Evolutionary conservation across 768 basidiomycete genomes (phyloP).

Genomic region (Sarcodon sp.): DNA sequence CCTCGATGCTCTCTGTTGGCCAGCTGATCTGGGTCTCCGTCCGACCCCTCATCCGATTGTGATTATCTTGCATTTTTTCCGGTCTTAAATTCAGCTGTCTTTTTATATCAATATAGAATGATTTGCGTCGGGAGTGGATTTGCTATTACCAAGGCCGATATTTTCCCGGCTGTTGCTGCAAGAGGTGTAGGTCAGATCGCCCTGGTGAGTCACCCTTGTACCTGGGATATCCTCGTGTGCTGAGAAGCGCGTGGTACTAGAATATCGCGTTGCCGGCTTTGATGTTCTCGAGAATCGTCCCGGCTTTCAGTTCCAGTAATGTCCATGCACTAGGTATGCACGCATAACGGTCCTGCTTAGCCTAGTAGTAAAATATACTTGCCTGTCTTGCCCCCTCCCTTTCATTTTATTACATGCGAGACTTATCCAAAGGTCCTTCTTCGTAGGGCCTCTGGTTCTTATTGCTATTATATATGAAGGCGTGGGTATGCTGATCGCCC

Average conservation of each 20-base stretch:
- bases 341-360: neutral
- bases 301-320: constrained; percentile 48
- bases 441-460: constrained; percentile 46
- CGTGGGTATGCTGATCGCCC: constrained; percentile 41
- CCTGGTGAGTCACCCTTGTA: constrained; percentile 22
- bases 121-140: constrained; percentile 44
- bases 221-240: neutral
- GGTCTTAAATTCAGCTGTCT: neutral
- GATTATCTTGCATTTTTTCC: constrained; percentile 10
- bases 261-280: constrained; percentile 53
- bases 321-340: constrained; percentile 36
- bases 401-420: neutral
- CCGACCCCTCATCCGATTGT: constrained; percentile 49
- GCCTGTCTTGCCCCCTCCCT: no score
- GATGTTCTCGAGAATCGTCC: constrained; percentile 62
- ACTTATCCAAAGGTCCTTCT: neutral
- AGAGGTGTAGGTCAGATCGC: constrained; percentile 47
- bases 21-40: constrained; percentile 51
- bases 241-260: constrained; percentile 4
- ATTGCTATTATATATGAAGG: constrained; percentile 47
- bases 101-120: constrained; percentile 21
- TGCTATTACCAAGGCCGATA: constrained; percentile 41
- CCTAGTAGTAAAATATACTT: no score
- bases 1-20: constrained; percentile 19
- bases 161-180: constrained; percentile 46